Base-by-base conservation (phyloP, 106 monocot species). In the Posidonia australis region DNA sequence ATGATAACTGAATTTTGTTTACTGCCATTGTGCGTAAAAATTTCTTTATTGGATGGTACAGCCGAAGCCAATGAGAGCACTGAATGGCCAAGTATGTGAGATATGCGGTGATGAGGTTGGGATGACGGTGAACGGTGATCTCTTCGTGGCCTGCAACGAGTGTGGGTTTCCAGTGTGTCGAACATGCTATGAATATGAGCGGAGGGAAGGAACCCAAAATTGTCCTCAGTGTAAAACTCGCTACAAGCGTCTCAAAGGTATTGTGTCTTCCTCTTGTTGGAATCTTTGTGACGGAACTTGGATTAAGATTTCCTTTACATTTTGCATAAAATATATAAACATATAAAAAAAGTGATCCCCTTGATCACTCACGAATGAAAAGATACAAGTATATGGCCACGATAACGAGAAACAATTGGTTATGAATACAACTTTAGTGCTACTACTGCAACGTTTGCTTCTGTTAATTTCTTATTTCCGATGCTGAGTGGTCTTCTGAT, bases 211-310 rank as follows among this genome's bases (percentile, higher is more conserved):
- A 22, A 81, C 69, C 21, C 93, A 93, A 61, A 23, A 77, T 22
- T 89, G 93, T 43, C 93, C 93, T 2, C 88, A 89, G 65, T 93
- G 93, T 83, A 93, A 86, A 69, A 93, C 93, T 21, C 76, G 86
- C 0, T 93, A 89, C 81, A 88, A 85, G 54, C 88, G 93, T 5
- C 80, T 93, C 64, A 93, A 89, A 69, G 92, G 88, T 92, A 20
- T 41, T 19, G 21, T 7, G 27, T 12, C 4, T 42, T 49, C 44
- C 19, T 58, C 18, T 42, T 10, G 14, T 32, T 69, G 7, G 36
- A 54, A 3, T 24, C 19, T 24, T n/a, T 54, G 24, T 10, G 10
- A 54, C 11, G 11, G 23, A 2, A 10, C 22, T 20, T 54, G 52
- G 22, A 52, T 9, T n/a, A 17, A n/a, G n/a, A n/a, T n/a, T n/a